Evolutionary conservation across 1,139 yeast genomes (phyloP).

Genomic region (Spathaspora sp.): DNA sequence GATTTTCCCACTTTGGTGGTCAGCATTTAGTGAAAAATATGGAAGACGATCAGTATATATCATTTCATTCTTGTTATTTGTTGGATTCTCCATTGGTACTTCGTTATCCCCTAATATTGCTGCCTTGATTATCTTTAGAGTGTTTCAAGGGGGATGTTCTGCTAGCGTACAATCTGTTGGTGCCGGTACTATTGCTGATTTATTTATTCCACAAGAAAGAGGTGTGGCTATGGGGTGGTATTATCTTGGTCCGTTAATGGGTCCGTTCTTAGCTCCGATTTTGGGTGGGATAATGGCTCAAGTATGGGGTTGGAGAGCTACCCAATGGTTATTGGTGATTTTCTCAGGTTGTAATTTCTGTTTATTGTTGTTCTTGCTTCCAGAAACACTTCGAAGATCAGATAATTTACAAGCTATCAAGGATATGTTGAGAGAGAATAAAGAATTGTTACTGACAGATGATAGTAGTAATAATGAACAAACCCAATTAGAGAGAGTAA

Average conservation of each 20-base stretch:
- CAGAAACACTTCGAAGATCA: slow-evolving; percentile 70
- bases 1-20: slow-evolving; percentile 88
- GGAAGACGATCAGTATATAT: slow-evolving; percentile 78
- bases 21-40: slow-evolving; percentile 68
- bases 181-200: slow-evolving; percentile 83
- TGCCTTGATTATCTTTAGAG: slow-evolving; percentile 65
- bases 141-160: slow-evolving; percentile 75
- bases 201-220: slow-evolving; percentile 65
- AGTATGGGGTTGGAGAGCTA: slow-evolving; percentile 85
- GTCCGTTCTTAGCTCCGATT: slow-evolving; percentile 80
- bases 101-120: slow-evolving; percentile 64
- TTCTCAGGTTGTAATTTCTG: slow-evolving; percentile 56
- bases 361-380: slow-evolving; percentile 55
- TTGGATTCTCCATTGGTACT: slow-evolving; percentile 71
- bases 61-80: slow-evolving; percentile 60
- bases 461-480: slow-evolving; percentile 1
- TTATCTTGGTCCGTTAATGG: slow-evolving; percentile 78
- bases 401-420: slow-evolving; percentile 52
- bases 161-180: slow-evolving; percentile 90
- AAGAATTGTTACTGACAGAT: slow-evolving; percentile 6
- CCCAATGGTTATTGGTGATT: slow-evolving; percentile 82
- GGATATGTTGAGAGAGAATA: slow-evolving; percentile 30
- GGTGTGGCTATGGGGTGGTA: slow-evolving; percentile 82
- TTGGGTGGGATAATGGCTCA: slow-evolving; percentile 75
- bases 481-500: slow-evolving; percentile 15